Base-by-base conservation (phyloP, 2,329 filamentous ascomycete genomes). In the Sarocladium oryzae region DNA sequence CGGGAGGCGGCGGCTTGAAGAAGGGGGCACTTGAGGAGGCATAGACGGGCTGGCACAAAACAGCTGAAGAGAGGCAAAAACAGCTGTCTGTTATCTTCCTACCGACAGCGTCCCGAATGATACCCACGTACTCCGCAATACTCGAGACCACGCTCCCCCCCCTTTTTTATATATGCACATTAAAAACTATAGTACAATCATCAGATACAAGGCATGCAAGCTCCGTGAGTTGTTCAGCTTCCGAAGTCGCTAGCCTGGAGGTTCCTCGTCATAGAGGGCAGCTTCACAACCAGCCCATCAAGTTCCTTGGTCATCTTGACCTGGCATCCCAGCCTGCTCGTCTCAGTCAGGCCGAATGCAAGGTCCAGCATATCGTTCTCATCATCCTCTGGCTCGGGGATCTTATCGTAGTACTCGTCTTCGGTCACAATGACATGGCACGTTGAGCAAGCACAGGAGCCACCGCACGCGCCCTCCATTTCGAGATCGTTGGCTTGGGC, bases 391-490 rank as follows among this genome's bases (percentile, higher is more conserved):
- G 86, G 84, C 66, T 89, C 86, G 58, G 83, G 78, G 74, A 91
- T 89, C 69, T 80, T 82, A 58, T 92, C 86, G 70, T 86, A 92
- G 68, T 82, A 79, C 4, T 80, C 79, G 40, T 88, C 81, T 61
- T 86, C 82, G 53, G 81, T 69, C 33, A 96, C 87, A 55, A 96
- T 90, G 52, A 95, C 85, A 70, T 96, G 90, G 72, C 90, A 96
- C 5, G 90, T 96, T 52, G 88, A 93, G 72, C 90, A 96, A 51
- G 90, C 90, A 69, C 90, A 96, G 30, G 88, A 93, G 20, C 90
- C 93, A 58, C 93, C 93, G 64, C 93, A 99, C 11, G 93, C 93
- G 55, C 93, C 91, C 75, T 99, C 93, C 92, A 99, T 97, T 68
- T 99, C 93, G 37, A 99, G 75, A 63, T 97, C 92, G 68, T 97